Conservation (phyloP, 2,329 filamentous ascomycete species). For the Cladosporium phlei region DNA sequence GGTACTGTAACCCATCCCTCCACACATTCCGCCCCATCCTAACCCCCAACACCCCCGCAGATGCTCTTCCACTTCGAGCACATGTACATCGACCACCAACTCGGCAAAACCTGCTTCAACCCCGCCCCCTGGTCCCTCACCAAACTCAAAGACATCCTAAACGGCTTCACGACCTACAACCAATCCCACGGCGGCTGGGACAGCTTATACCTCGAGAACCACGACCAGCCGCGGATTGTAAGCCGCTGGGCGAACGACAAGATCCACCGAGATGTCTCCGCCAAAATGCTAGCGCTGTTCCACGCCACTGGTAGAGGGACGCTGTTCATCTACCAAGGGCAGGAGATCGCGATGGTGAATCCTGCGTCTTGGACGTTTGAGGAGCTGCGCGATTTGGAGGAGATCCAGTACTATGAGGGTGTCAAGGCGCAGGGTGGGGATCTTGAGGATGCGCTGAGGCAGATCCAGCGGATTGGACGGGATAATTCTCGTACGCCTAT, state of each 20-base stretch:
- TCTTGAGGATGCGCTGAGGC: not conserved
- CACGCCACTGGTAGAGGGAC: not conserved
- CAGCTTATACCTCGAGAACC: conserved; percentile 50
- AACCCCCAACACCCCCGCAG: no score
- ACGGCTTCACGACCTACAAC: conserved; percentile 45
- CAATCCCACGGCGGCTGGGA: conserved; percentile 48
- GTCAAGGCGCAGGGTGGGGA: not conserved
- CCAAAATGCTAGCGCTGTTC: conserved; percentile 53
- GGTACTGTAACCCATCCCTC: not conserved
- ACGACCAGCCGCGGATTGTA: conserved; percentile 42
- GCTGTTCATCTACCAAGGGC: conserved; percentile 4
- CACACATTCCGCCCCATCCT: no score
- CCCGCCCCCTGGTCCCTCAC: conserved; percentile 36
- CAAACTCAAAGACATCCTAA: conserved; percentile 24
- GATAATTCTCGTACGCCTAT: conserved; percentile 70
- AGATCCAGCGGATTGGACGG: conserved; percentile 28
- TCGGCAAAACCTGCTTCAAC: conserved; percentile 32
- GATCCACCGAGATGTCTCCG: conserved; percentile 32
- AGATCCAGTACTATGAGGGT: not conserved
- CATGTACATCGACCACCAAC: conserved; percentile 36
- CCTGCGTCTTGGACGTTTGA: not conserved
- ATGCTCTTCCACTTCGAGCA: conserved; percentile 49
- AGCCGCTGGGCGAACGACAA: conserved; percentile 48
- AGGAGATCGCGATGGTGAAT: conserved; percentile 3
- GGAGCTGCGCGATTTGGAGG: not conserved